phyloP scores from a whole-genome alignment of 371 early-diverging fungal genomes.

The Enterospora canceri region DNA sequence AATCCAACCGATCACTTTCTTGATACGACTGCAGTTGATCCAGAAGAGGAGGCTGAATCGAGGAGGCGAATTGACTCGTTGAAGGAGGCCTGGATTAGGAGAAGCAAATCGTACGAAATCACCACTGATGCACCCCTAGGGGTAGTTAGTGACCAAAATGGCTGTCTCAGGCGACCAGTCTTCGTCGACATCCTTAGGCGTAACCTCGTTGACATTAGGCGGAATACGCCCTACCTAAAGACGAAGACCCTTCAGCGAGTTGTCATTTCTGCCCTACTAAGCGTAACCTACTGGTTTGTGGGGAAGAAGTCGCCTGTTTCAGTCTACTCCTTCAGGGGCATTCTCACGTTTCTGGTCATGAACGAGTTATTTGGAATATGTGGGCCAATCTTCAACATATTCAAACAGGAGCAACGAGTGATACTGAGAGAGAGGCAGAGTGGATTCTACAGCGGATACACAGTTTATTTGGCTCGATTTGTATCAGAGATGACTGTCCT shows the following conservation, averaged over 20 bases:
- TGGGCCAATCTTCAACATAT: slow-evolving; percentile 56
- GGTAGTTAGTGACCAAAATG: neutral
- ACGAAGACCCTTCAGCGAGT: slow-evolving; percentile 53
- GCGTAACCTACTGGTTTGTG: slow-evolving; percentile 14
- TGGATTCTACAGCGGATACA: slow-evolving; percentile 56
- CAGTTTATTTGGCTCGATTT: slow-evolving; percentile 58
- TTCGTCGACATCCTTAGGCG: slow-evolving; percentile 43
- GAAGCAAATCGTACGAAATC: slow-evolving; percentile 27
- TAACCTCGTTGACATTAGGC: slow-evolving; percentile 51
- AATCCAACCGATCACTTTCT: slow-evolving; percentile 66
- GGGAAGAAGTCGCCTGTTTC: slow-evolving; percentile 44
- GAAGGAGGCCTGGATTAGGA: slow-evolving; percentile 39
- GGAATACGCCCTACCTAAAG: slow-evolving; percentile 48
- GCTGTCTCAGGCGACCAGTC: neutral
- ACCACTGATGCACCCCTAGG: neutral
- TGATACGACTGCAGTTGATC: slow-evolving; percentile 59
- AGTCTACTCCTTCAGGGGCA: slow-evolving; percentile 57
- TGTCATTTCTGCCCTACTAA: slow-evolving; percentile 34
- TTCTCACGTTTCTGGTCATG: slow-evolving; percentile 57
- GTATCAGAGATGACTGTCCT: slow-evolving; percentile 49
- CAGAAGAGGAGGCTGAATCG: slow-evolving; percentile 38
- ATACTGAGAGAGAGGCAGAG: slow-evolving; percentile 58
- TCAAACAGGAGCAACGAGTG: slow-evolving; percentile 55
- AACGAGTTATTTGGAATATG: slow-evolving; percentile 58
- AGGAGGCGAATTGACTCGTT: slow-evolving; percentile 39